Base-by-base conservation (phyloP, 2,329 filamentous ascomycete genomes). In the Fusarium verrucosum region DNA sequence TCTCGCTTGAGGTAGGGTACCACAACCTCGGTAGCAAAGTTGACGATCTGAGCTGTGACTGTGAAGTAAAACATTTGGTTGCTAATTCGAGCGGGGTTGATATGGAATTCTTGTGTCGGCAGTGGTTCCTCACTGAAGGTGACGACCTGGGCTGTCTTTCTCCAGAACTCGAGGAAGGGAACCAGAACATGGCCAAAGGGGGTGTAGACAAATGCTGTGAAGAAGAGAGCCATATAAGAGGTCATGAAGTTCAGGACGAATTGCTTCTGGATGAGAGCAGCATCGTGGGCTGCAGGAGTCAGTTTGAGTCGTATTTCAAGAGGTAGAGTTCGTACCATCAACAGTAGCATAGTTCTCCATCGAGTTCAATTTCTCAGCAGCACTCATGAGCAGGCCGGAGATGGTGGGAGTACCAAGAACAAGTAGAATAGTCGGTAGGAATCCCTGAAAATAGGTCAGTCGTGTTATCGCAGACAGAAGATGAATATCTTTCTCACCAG, bases 241-340 rank as follows among this genome's bases (percentile, higher is more conserved):
- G 93, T 96, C 78, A 98, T 94, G 78, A 97, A 97, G 80, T 97
- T 96, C 72, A 98, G 86, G 14, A 98, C 88, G 72, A 99, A 98
- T 30, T 96, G 90, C 81, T 99, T 99, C 57, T 92, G 89, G 1
- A 95, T 92, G 73, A 97, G 86, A 3, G 94, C 91, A 19, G 91
- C 87, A 59, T 96, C 88, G 71, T 97, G 91, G 14, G 89, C 89
- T 88, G 65, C 10, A 11, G 7, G 25, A 20, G 49, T 73, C 28
- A 72, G 66, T 23, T 10, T 38, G n/a, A 6, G 16, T 2, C 9
- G 10, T 11, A 3, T 10, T 20, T 43, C 13, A 25, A 35, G 2
- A 69, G 73, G 61, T 69, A 11, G 16, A 17, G 28, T 23, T 19
- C 58, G 4, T 57, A 87, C 85, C 78, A 66, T 94, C 92, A 56